Conservation (phyloP, 805 yeast species). For the Metschnikowia vanudenii region DNA sequence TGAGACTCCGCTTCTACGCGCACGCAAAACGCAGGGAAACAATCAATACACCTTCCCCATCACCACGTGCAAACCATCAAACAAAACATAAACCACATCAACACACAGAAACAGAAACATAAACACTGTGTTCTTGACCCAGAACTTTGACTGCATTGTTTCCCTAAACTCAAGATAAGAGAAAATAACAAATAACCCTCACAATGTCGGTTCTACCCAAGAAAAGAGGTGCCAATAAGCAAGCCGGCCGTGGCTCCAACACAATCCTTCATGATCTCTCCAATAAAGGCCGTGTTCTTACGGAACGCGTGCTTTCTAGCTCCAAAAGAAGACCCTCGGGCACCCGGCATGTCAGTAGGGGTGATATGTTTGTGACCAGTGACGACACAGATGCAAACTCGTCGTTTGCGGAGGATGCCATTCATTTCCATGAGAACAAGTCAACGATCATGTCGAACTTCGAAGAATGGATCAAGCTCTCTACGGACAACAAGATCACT, state of each 20-base stretch:
- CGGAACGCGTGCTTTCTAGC: constrained; percentile 22
- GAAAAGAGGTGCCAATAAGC: constrained; percentile 19
- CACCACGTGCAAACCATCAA: neutral
- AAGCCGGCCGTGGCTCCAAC: constrained; percentile 16
- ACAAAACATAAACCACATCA: neutral
- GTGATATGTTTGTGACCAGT: constrained; percentile 20
- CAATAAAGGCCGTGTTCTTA: constrained; percentile 29
- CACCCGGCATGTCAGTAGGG: constrained; percentile 20
- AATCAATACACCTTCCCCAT: neutral
- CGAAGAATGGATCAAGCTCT: constrained; percentile 50
- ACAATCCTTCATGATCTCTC: constrained; percentile 29
- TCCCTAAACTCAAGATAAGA: too few relatives aligned
- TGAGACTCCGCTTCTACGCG: neutral
- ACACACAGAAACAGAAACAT: neutral
- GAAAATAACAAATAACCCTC: neutral
- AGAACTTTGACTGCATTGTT: too few relatives aligned
- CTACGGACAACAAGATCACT: constrained; percentile 65
- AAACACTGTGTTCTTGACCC: too few relatives aligned
- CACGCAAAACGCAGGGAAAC: neutral
- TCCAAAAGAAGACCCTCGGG: constrained; percentile 24
- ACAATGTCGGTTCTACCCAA: constrained; percentile 25
- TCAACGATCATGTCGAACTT: constrained; percentile 43
- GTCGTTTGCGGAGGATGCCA: constrained; percentile 35
- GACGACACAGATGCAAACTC: constrained; percentile 18
- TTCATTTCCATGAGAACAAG: constrained; percentile 42